Evolutionary conservation across 1,284 basidiomycete genomes (phyloP).

Genomic region (Cutaneotrichosporon mucoides): DNA sequence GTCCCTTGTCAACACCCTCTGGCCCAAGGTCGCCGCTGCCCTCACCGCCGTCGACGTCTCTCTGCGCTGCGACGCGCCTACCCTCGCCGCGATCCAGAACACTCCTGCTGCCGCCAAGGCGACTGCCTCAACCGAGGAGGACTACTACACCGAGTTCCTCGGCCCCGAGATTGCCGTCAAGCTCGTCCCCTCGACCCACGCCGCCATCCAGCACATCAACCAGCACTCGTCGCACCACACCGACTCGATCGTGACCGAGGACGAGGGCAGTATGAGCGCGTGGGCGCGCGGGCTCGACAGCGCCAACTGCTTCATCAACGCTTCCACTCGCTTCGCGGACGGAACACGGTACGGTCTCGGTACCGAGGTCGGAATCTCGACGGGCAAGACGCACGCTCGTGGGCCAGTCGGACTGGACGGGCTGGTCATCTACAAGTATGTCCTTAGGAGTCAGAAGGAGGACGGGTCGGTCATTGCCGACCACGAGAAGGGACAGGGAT

Average conservation of each 20-base stretch:
- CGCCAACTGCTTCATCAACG: conserved; percentile 91
- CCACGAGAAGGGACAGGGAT: conserved; percentile 61
- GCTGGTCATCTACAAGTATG: conserved; percentile 90
- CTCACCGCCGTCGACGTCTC: conserved; percentile 68
- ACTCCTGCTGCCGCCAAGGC: conserved; percentile 52
- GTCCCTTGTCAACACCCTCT: conserved; percentile 64
- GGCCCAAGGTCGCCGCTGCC: conserved; percentile 71
- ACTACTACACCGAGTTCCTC: conserved; percentile 86
- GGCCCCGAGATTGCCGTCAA: conserved; percentile 76
- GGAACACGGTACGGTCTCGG: conserved; percentile 97
- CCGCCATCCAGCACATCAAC: conserved; percentile 87
- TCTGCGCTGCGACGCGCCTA: conserved; percentile 69
- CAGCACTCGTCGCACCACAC: conserved; percentile 92
- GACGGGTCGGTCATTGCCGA: conserved; percentile 65
- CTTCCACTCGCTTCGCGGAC: conserved; percentile 92
- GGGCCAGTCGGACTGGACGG: conserved; percentile 96
- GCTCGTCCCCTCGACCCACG: conserved; percentile 63
- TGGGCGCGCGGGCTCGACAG: conserved; percentile 88
- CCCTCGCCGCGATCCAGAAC: conserved; percentile 55
- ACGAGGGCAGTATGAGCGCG: conserved; percentile 58
- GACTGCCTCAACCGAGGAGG: conserved; percentile 56
- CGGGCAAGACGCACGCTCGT: conserved; percentile 91
- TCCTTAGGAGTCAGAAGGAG: conserved; percentile 67
- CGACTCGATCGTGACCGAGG: conserved; percentile 87
- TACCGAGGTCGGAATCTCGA: conserved; percentile 96